phyloP scores from a whole-genome alignment of 2,329 filamentous ascomycete genomes.

The Alternaria atra region DNA sequence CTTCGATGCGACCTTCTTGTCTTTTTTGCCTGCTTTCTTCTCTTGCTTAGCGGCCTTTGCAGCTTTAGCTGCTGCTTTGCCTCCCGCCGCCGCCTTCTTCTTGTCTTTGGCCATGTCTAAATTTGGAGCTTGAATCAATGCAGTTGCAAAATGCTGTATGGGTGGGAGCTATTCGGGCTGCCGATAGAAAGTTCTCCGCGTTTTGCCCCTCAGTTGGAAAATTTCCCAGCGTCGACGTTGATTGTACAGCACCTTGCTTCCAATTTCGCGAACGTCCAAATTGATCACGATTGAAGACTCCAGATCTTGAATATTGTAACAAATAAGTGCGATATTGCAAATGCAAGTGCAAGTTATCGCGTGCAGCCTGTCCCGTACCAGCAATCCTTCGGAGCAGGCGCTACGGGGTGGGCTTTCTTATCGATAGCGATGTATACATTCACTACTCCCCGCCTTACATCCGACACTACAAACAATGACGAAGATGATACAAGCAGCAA shows the following conservation, averaged over 20 bases:
- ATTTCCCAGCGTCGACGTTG: slow-evolving; percentile 14
- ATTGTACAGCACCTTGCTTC: not conserved
- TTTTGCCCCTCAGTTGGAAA: slow-evolving; percentile 34
- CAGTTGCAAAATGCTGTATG: not conserved
- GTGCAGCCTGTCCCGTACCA: slow-evolving; percentile 4
- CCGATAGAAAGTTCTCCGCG: slow-evolving; percentile 5
- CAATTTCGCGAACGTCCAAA: not conserved
- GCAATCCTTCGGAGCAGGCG: slow-evolving; percentile 25
- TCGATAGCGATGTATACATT: slow-evolving; percentile 27
- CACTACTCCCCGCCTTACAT: slow-evolving; percentile 23
- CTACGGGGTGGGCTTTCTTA: slow-evolving; percentile 25
- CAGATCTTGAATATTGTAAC: not conserved
- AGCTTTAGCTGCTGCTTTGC: slow-evolving; percentile 60
- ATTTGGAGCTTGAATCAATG: not conserved
- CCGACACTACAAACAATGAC: slow-evolving; percentile 11
- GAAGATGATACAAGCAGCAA: slow-evolving; percentile 55
- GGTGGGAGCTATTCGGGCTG: not conserved
- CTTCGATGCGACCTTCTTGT: slow-evolving; percentile 81
- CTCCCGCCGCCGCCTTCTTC: slow-evolving; percentile 57
- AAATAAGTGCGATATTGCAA: not conserved
- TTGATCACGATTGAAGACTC: too few species aligned
- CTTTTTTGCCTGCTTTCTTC: slow-evolving; percentile 77
- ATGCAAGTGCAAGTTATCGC: not conserved
- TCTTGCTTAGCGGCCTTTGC: slow-evolving; percentile 77
- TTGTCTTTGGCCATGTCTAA: slow-evolving; percentile 62